Conservation (phyloP, 495 filamentous ascomycete species). For the Penicillium canariense region DNA sequence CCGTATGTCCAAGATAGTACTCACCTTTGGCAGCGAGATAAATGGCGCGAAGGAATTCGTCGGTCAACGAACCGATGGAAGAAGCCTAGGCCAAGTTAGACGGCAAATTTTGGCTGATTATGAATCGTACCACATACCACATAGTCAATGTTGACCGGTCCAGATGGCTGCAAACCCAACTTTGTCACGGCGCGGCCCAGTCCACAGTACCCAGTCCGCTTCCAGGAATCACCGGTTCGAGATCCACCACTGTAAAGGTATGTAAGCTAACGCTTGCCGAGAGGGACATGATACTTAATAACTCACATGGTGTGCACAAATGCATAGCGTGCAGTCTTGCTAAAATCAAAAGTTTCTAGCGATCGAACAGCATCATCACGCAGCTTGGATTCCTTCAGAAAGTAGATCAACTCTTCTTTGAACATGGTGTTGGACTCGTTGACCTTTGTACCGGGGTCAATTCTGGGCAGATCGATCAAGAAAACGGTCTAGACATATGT, state of each 20-base stretch:
- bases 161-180: constrained; percentile 51
- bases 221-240: constrained; percentile 52
- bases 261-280: not conserved
- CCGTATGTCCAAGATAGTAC: not conserved
- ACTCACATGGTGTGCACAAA: constrained; percentile 76
- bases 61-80: constrained; percentile 73
- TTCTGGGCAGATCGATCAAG: constrained; percentile 76
- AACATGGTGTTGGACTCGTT: constrained; percentile 42
- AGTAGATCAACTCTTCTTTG: constrained; percentile 66
- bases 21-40: constrained; percentile 75
- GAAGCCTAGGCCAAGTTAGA: constrained; percentile 54
- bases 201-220: constrained; percentile 66
- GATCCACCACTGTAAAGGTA: constrained; percentile 45
- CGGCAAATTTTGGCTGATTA: not conserved
- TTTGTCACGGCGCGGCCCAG: constrained; percentile 58
- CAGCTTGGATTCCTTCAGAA: constrained; percentile 65
- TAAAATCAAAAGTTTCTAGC: constrained; percentile 71
- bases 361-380: constrained; percentile 58
- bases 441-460: constrained; percentile 22
- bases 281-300: not conserved
- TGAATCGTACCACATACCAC: constrained; percentile 40
- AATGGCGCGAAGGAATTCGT: constrained; percentile 63
- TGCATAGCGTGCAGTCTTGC: constrained; percentile 59
- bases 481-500: constrained; percentile 59
- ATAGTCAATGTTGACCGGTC: constrained; percentile 57